phyloP scores from a whole-genome alignment of 352 stramenopile genomes.

The Pythium sp. region DNA sequence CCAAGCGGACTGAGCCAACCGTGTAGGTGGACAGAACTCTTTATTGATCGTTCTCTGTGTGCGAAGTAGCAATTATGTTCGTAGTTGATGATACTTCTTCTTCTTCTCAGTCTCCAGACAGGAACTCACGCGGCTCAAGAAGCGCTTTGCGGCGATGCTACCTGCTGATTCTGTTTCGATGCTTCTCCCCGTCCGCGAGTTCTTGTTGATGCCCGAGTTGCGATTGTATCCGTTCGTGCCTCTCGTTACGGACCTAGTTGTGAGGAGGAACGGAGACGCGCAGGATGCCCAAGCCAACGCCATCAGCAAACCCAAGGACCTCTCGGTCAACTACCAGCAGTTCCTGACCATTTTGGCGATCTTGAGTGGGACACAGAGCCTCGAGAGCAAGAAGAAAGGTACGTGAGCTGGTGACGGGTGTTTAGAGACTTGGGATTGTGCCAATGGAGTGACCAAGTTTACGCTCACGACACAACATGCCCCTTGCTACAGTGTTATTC shows the following conservation, averaged over 20 bases:
- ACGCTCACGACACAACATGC: not conserved
- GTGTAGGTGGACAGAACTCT: slow-evolving; percentile 23
- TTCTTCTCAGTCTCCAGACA: slow-evolving; percentile 33
- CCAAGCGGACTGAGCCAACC: slow-evolving; percentile 25
- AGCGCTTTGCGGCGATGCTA: slow-evolving; percentile 34
- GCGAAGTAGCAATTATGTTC: not conserved
- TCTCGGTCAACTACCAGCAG: slow-evolving; percentile 20
- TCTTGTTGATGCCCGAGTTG: slow-evolving; percentile 40
- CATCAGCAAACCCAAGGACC: not conserved
- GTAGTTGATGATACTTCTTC: not conserved
- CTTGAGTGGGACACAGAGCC: slow-evolving; percentile 38
- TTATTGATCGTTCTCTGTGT: not conserved
- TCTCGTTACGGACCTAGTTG: slow-evolving; percentile 18
- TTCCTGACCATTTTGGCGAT: slow-evolving; percentile 35
- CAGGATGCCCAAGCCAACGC: not conserved
- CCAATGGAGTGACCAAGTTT: not conserved
- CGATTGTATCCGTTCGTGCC: slow-evolving; percentile 21
- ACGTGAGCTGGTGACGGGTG: not conserved
- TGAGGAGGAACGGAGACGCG: not conserved
- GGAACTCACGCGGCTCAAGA: slow-evolving; percentile 39
- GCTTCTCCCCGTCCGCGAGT: not conserved
- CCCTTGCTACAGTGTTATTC: slow-evolving; percentile 31
- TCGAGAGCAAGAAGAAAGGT: slow-evolving; percentile 34
- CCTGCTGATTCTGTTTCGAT: slow-evolving; percentile 16
- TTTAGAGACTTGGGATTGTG: too few species aligned